A percentile compares a stretch with the other conserved stretches of the same genome.
These are phyloP conservation scores for Pythium biforme DNA, from an alignment of 352 stramenopile species.

Conservation along the genomic window DNA sequence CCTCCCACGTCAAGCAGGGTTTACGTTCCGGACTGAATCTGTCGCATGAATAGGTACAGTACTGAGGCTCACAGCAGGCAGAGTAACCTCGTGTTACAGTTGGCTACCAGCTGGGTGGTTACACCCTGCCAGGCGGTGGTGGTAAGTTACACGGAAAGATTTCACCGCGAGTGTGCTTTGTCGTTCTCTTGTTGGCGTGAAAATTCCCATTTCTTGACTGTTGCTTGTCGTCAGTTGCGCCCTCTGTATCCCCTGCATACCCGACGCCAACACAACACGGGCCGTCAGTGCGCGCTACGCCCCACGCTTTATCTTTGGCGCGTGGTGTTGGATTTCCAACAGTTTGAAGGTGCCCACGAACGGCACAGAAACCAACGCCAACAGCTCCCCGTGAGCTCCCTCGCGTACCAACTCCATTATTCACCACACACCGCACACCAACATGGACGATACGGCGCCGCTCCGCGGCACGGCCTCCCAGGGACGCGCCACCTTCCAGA, in stretches of 20 bases:
- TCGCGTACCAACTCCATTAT: constrained; percentile 28
- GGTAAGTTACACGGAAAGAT: constrained; percentile 56
- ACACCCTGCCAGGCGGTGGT: constrained; percentile 74
- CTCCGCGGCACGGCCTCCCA: background rate
- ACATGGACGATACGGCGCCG: constrained; percentile 67
- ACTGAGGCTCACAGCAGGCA: too few relatives aligned
- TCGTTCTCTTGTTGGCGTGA: background rate
- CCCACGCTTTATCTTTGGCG: background rate
- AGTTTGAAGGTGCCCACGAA: background rate
- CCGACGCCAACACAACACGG: background rate
- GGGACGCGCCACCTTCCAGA: constrained; percentile 37
- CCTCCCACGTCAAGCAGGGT: background rate
- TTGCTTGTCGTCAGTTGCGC: background rate
- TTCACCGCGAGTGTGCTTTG: constrained; percentile 30
- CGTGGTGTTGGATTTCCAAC: background rate
- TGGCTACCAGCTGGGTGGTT: constrained; percentile 73
- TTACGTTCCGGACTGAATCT: background rate
- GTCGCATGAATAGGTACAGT: background rate
- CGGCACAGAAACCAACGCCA: constrained; percentile 3
- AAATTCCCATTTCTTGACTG: background rate
- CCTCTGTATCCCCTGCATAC: background rate
- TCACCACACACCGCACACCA: constrained; percentile 36
- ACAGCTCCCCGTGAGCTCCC: background rate
- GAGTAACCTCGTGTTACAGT: constrained; percentile 43
- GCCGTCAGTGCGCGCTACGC: too few relatives aligned